phyloP scores from a whole-genome alignment of 345 rosid genomes.

The Kernera saxatilis region DNA sequence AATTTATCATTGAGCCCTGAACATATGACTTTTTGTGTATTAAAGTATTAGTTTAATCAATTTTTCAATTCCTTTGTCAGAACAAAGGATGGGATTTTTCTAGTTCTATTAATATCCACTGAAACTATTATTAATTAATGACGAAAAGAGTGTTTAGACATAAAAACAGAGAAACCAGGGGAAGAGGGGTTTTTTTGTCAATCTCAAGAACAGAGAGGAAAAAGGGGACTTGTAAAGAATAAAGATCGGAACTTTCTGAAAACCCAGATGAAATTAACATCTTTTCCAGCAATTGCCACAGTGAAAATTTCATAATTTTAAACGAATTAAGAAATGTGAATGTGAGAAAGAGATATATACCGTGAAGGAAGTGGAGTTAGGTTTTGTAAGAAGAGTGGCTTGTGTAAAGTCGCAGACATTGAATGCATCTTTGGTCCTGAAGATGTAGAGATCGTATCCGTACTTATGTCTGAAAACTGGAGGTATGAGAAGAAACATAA shows the following conservation, averaged over 20 bases:
- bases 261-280: background rate
- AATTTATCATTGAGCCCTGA: slow-evolving; percentile 7
- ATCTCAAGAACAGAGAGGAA: slow-evolving; percentile 26
- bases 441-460: slow-evolving; percentile 68
- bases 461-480: slow-evolving; percentile 84
- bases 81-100: slow-evolving; percentile 14
- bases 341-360: slow-evolving; percentile 32
- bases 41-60: background rate
- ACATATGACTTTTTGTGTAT: slow-evolving; percentile 8
- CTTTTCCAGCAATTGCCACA: background rate
- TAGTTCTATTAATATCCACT: background rate
- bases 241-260: slow-evolving; percentile 19
- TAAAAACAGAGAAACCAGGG: slow-evolving; percentile 8
- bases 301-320: background rate
- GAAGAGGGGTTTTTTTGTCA: slow-evolving; percentile 10
- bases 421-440: slow-evolving; percentile 74
- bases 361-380: slow-evolving; percentile 61
- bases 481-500: background rate
- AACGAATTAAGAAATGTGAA: background rate
- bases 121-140: background rate
- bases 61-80: slow-evolving; percentile 11
- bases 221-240: slow-evolving; percentile 8
- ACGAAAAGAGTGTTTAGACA: background rate
- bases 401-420: slow-evolving; percentile 71
- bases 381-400: slow-evolving; percentile 71